Evolutionary conservation across 176 grass and related monocot species (phyloP).

Genomic region (Oryza nivara): DNA sequence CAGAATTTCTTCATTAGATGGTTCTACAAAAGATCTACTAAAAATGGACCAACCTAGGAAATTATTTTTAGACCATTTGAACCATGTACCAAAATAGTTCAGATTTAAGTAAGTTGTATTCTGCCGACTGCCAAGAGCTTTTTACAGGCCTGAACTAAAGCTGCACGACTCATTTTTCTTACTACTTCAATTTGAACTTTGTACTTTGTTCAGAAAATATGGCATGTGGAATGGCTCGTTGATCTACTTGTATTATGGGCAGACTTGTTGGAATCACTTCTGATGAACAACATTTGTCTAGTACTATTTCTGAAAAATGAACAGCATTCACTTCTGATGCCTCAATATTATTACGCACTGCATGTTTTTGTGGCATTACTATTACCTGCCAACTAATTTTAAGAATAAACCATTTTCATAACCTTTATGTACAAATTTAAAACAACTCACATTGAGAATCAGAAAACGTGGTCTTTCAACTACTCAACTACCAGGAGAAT

Average conservation of each 20-base stretch:
- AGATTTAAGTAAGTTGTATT: not conserved
- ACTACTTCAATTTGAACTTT: conserved; percentile 26
- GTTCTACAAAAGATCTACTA: no score
- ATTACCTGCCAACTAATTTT: not conserved
- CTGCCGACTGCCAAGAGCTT: not conserved
- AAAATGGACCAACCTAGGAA: no score
- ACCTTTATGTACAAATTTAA: no score
- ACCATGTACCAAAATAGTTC: not conserved
- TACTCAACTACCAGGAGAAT: no score
- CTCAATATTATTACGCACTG: conserved; percentile 7
- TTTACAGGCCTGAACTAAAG: no score
- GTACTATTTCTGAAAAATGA: not conserved
- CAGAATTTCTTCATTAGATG: no score
- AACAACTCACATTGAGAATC: no score
- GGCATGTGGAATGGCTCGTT: conserved; percentile 75
- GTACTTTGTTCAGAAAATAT: conserved; percentile 49
- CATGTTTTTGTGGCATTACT: not conserved
- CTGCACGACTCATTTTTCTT: no score
- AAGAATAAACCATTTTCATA: not conserved
- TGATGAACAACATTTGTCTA: not conserved
- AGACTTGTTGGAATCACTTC: conserved; percentile 59
- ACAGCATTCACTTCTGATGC: not conserved
- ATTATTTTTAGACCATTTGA: no score
- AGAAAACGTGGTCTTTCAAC: no score
- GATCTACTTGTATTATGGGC: conserved; percentile 71